Base-by-base conservation (phyloP, 345 rosid genomes). In the Citrus glauca region DNA sequence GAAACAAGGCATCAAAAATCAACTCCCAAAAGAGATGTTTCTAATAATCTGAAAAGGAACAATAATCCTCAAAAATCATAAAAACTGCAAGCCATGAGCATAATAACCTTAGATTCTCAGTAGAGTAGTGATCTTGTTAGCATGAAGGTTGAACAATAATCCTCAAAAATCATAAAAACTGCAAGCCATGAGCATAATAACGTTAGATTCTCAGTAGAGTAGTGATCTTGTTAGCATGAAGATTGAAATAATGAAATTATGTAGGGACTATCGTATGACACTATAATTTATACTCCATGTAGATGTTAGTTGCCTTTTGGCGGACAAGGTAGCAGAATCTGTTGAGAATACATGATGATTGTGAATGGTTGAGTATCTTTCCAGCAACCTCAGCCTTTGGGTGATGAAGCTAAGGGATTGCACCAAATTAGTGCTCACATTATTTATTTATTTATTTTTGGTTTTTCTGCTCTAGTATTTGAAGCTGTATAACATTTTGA, bases 401-500 rank as follows among this genome's bases (percentile, higher is more conserved):
- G 66, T 22, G 45, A 22, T 66, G 28, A 66, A 40, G 11, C 27
- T 27, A 19, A 40, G 6, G 1, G 20, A 1, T 42, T 62, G 37
- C 32, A 7, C 22, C 14, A 4, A 38, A 25, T 60, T 25, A 17
- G 2, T 61, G 60, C 38, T 25, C 24, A 9, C 38, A 40, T 40
- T 27, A 6, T 70, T 66, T 35, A 5, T 35, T 35, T 35, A 4
- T 35, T 35, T 37, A 4, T 5, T 5, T 3, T 35, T 35, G 40
- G 42, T 57, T 17, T 68, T 60, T 28, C 20, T 67, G 72, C 42
- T 74, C 50, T 38, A 66, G 32, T 57, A 57, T 38, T 45, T 62
- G 37, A 71, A 61, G 56, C 25, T 79, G 42, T 40, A 38, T 67
- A 71, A 74, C 55, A 59, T 63, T 40, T 37, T 40, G 33, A 60